A percentile compares a stretch with the other conserved stretches of the same genome.
Evolutionary conservation across 768 basidiomycete species (phyloP).

Genomic region (Sistotremastrum suecicum): DNA sequence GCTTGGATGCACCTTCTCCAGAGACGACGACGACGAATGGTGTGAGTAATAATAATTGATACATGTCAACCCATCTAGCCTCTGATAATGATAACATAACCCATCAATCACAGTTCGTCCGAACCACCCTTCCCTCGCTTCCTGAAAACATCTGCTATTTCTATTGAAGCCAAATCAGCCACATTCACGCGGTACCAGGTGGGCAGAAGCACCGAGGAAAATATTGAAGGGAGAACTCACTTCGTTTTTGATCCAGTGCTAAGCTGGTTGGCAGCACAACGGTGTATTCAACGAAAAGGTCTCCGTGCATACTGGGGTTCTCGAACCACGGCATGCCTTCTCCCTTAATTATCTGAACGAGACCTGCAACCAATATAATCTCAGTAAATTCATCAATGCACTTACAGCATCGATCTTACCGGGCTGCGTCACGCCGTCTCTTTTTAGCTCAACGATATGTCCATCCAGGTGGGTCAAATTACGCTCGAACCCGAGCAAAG

Average conservation of each 20-base stretch:
- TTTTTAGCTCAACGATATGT: slow-evolving; percentile 51
- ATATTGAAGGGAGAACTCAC: slow-evolving; percentile 34
- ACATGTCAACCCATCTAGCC: no score
- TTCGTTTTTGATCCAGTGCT: slow-evolving; percentile 48
- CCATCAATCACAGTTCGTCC: no score
- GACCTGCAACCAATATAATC: slow-evolving; percentile 31
- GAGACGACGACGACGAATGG: no score
- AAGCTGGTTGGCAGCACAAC: slow-evolving; percentile 77
- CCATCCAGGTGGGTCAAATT: slow-evolving; percentile 91
- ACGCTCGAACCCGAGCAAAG: slow-evolving; percentile 89
- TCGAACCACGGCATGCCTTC: slow-evolving; percentile 83
- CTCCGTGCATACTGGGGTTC: slow-evolving; percentile 40
- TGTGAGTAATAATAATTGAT: no score
- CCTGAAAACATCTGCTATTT: no score
- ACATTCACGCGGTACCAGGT: no score
- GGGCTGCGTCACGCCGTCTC: slow-evolving; percentile 84
- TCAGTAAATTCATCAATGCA: not conserved
- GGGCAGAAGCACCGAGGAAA: not conserved
- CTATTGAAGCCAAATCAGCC: no score
- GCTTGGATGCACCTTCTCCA: no score
- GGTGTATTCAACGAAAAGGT: slow-evolving; percentile 86
- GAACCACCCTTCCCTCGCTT: no score
- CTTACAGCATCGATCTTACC: slow-evolving; percentile 26
- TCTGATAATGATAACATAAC: no score
- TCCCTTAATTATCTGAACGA: slow-evolving; percentile 70